These are phyloP conservation scores for Debaryomyces subglobosus DNA, from an alignment of 1,139 yeast species.

Conservation along the genomic window DNA sequence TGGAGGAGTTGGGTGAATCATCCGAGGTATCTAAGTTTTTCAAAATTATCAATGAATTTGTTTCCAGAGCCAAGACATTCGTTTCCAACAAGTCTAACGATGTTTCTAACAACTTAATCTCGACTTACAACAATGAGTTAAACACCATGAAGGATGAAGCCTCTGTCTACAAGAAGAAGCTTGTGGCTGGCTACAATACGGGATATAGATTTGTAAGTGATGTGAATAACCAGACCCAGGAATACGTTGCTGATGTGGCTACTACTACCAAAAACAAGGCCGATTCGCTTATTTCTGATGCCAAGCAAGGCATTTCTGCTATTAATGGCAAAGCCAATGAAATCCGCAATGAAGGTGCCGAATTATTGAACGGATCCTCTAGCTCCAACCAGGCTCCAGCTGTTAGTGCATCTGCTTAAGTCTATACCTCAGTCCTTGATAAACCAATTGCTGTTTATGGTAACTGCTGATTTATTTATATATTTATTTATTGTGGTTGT, in stretches of 20 bases:
- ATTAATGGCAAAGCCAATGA: constrained; percentile 14
- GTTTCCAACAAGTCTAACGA: constrained; percentile 34
- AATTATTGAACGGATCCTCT: constrained; percentile 13
- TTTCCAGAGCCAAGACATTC: constrained; percentile 28
- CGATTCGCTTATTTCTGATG: constrained; percentile 36
- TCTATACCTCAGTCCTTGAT: neutral
- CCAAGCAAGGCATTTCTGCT: constrained; percentile 26
- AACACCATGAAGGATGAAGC: constrained; percentile 16
- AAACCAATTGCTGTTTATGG: neutral
- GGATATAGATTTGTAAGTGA: constrained; percentile 37
- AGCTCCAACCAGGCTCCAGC: constrained; percentile 16
- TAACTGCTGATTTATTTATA: constrained; percentile 4
- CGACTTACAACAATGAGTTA: constrained; percentile 39
- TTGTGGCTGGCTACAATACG: constrained; percentile 41
- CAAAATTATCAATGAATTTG: constrained; percentile 34
- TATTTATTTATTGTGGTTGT: constrained; percentile 1
- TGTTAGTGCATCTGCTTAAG: constrained; percentile 22
- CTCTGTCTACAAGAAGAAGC: constrained; percentile 29
- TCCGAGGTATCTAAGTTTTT: constrained; percentile 33
- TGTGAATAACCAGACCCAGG: constrained; percentile 45
- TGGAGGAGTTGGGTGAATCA: constrained; percentile 21
- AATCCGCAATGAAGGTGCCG: constrained; percentile 13
- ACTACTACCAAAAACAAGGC: constrained; percentile 40
- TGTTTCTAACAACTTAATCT: constrained; percentile 34
- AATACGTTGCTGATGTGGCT: constrained; percentile 39